A percentile compares a stretch with the other conserved stretches of the same genome.
Evolutionary conservation across 345 rosid species (phyloP).

Genomic region (Noccaea caerulescens): DNA sequence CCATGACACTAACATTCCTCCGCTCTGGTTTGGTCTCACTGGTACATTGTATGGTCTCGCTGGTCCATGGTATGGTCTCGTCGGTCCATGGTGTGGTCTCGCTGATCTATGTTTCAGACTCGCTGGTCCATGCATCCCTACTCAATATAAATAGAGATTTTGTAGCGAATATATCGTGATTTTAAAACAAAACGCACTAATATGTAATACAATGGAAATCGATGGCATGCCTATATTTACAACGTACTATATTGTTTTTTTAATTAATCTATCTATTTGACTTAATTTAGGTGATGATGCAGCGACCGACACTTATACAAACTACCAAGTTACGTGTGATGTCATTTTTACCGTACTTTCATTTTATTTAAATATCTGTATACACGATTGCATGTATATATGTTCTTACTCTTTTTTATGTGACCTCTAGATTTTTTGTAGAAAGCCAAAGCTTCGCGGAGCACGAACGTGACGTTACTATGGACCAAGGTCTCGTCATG

Average conservation of each 20-base stretch:
- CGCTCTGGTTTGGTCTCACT: constrained; percentile 32
- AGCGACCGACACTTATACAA: not conserved
- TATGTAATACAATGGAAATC: not conserved
- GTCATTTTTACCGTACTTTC: too few species aligned
- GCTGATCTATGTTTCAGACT: constrained; percentile 17
- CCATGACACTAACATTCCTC: constrained; percentile 54
- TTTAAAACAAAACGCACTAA: not conserved
- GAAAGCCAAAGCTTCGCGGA: constrained; percentile 54
- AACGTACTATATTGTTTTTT: not conserved
- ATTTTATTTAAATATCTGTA: not conserved
- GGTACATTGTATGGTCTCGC: constrained; percentile 16
- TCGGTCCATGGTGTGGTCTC: constrained; percentile 11
- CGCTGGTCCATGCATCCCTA: constrained; percentile 30
- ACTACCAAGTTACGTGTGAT: not conserved
- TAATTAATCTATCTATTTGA: not conserved
- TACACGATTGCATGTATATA: constrained; percentile 1
- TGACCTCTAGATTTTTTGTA: constrained; percentile 27
- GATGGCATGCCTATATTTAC: constrained; percentile 4
- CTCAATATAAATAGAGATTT: constrained; percentile 6
- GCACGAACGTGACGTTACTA: constrained; percentile 48
- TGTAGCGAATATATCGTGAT: not conserved
- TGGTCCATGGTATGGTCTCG: constrained; percentile 27
- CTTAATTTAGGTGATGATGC: not conserved
- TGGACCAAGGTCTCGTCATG: constrained; percentile 34
- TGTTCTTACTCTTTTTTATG: constrained; percentile 36